Percentiles rank a stretch among this genome's conserved stretches.
Conservation (phyloP, 768 basidiomycete species). For the Lentinula raphanica region DNA sequence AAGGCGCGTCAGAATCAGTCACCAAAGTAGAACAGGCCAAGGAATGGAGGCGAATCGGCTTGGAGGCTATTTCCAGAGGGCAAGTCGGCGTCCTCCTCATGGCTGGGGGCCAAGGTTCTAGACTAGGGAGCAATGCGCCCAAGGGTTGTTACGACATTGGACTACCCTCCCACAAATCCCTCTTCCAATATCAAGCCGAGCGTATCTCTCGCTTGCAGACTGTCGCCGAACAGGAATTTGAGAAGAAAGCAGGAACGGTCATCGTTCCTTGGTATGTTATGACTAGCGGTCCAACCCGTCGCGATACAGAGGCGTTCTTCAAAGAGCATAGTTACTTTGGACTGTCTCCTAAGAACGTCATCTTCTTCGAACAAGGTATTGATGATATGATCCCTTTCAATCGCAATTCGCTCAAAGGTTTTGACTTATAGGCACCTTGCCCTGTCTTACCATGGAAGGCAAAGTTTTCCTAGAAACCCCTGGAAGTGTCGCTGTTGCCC, state of each 20-base stretch:
- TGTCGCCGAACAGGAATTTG: slow-evolving; percentile 55
- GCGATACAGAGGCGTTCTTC: slow-evolving; percentile 84
- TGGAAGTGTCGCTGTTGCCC: slow-evolving; percentile 86
- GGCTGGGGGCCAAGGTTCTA: slow-evolving; percentile 97
- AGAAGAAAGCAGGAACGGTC: slow-evolving; percentile 55
- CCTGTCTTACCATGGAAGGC: slow-evolving; percentile 91
- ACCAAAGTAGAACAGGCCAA: slow-evolving; percentile 48
- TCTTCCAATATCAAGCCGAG: slow-evolving; percentile 98
- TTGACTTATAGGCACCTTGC: slow-evolving; percentile 75
- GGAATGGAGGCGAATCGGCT: slow-evolving; percentile 75
- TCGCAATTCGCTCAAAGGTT: not conserved
- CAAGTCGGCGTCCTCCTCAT: slow-evolving; percentile 94
- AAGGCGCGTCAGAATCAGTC: slow-evolving; percentile 63
- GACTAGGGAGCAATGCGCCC: slow-evolving; percentile 86
- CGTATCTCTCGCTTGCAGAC: slow-evolving; percentile 81
- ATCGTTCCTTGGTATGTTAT: slow-evolving; percentile 96
- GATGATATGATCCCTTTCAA: not conserved
- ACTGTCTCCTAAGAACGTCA: slow-evolving; percentile 68
- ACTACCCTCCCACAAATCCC: slow-evolving; percentile 84
- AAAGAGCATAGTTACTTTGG: slow-evolving; percentile 75
- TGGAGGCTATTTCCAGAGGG: slow-evolving; percentile 74
- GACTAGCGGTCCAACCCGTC: slow-evolving; percentile 94
- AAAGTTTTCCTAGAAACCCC: slow-evolving; percentile 83
- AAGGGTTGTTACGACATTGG: slow-evolving; percentile 99
- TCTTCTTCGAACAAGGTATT: slow-evolving; percentile 96